phyloP scores from a whole-genome alignment of 1,284 basidiomycete species.

The Ganoderma boninense region DNA sequence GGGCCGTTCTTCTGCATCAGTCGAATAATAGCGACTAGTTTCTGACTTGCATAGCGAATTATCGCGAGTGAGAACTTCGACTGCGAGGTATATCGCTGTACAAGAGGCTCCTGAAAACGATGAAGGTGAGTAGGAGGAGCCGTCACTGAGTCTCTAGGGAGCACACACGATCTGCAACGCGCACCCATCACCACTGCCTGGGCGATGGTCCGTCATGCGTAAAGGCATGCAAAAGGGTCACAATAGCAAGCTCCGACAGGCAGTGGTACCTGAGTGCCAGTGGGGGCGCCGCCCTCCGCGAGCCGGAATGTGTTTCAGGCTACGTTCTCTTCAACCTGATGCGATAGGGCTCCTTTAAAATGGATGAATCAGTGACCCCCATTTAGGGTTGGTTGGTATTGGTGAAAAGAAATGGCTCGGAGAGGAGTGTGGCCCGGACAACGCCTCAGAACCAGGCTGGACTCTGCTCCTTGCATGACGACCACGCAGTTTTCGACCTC shows the following conservation, averaged over 20 bases:
- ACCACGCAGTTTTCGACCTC: too few species aligned
- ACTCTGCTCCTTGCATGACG: too few species aligned
- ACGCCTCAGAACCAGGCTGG: too few species aligned
- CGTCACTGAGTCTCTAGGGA: background rate
- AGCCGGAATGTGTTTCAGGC: background rate
- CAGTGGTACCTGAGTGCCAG: background rate
- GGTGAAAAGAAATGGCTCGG: too few species aligned
- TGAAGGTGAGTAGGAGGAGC: background rate
- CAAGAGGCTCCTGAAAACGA: background rate
- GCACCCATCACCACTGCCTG: background rate
- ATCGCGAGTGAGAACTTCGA: background rate
- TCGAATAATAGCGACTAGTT: constrained; percentile 17
- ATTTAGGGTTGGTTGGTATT: too few species aligned
- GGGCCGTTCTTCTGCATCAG: constrained; percentile 7
- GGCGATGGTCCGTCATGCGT: background rate
- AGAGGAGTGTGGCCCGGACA: too few species aligned
- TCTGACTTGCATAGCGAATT: constrained; percentile 1
- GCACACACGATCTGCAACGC: background rate
- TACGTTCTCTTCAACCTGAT: background rate
- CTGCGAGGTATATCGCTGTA: background rate
- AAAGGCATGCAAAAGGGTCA: background rate
- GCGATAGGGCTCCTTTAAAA: background rate
- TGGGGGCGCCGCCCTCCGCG: background rate
- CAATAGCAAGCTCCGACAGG: background rate
- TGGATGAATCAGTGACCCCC: too few species aligned